Percentiles rank a stretch among this genome's conserved stretches.
Conservation (phyloP, 2,329 filamentous ascomycete genomes). For the Phaeosphaeria sp. region DNA sequence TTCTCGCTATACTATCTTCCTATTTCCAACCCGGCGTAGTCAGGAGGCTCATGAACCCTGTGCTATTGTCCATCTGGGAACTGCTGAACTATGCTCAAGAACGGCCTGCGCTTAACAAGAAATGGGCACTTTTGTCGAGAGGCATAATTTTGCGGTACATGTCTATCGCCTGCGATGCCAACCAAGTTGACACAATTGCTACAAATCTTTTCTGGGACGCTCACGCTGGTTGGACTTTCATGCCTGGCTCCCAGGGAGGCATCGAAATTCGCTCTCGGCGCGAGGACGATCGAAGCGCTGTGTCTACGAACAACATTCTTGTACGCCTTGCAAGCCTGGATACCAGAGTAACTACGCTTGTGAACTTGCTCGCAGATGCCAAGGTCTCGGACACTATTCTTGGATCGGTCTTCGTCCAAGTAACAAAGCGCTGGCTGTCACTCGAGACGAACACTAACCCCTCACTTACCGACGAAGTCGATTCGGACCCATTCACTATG, state of each 20-base stretch:
- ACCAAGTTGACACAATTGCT: conserved; percentile 59
- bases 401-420: conserved; percentile 64
- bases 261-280: conserved; percentile 64
- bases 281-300: conserved; percentile 72
- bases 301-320: conserved; percentile 75
- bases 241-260: conserved; percentile 52
- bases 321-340: conserved; percentile 37
- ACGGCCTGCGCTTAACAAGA: conserved; percentile 30
- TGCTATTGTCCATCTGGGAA: conserved; percentile 69
- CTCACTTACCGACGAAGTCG: conserved; percentile 37
- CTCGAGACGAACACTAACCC: conserved; percentile 12
- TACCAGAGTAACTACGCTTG: conserved; percentile 29
- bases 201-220: conserved; percentile 65
- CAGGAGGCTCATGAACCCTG: conserved; percentile 64
- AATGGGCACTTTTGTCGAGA: conserved; percentile 32
- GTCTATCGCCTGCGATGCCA: conserved; percentile 60
- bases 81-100: conserved; percentile 60
- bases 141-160: conserved; percentile 55
- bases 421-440: conserved; percentile 65
- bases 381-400: conserved; percentile 63
- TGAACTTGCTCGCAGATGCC: conserved; percentile 52
- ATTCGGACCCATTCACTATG: conserved; percentile 53
- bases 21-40: conserved; percentile 72
- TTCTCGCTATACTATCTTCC: conserved; percentile 64
- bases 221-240: conserved; percentile 61